Evolutionary conservation across 164 flowering plant genomes (phyloP), one percentile per base, ranked within the genome.

Genomic region (Magnolia changhungtana): DNA sequence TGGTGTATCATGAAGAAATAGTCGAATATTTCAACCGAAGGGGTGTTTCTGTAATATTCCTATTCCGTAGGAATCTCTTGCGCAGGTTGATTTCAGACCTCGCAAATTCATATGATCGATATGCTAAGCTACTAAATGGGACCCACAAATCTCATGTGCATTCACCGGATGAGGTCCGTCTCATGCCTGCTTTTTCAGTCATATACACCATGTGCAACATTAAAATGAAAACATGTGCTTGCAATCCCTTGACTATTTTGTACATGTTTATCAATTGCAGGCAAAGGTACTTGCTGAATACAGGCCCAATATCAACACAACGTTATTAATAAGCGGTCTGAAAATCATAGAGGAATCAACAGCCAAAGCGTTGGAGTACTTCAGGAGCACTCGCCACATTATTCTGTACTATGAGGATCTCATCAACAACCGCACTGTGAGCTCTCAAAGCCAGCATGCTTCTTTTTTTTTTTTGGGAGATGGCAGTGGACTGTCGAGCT

Each of bases 91-190:
- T 90, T 59, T 90, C 92, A 4, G 82, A 86, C 5, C 86, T 90
- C 21, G 89, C 92, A 67, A 90, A 90, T 80, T 72, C 88, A 74
- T 89, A 84, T 68, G 91, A 90, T 78, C 80, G 81, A 69, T 78
- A 83, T 67, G 85, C 86, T 31, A 90, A 86, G 83, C 86, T 79
- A 71, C 72, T 90, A 49, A 87, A 89, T 80, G 92, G 92, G 51
- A 90, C 92, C 67, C 94, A 90, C 87, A 89, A 88, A 80, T 89
- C 94, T 75, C 92, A 90, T 49, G 89, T 86, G 45, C 94, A 90
- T 78, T 88, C 91, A 8, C 66, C 78, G 8, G 31, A 59, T 7
- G 92, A 90, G 92, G 93, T 89, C 77, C 74, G 24, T 52, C 59
- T 18, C 51, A 4, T 21, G 13, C 64, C 64, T 61, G 11, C 50